A percentile compares a stretch with the other conserved stretches of the same genome.
phyloP scores from a whole-genome alignment of 1,284 basidiomycete species.

The Austroboletus rostrupii region DNA sequence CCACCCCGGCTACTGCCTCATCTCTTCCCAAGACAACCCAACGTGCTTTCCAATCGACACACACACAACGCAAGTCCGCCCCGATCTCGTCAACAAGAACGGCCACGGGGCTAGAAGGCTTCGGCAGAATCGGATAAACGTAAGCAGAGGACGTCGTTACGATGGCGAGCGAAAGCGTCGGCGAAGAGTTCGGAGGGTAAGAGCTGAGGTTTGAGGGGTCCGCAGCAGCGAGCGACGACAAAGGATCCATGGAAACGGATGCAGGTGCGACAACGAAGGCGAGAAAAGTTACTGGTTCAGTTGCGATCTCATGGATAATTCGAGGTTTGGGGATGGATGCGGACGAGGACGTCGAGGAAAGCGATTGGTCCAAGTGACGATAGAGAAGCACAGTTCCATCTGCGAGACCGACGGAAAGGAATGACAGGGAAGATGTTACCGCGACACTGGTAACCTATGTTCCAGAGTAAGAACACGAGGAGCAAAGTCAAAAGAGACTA shows the following conservation, averaged over 20 bases:
- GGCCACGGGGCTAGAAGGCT: conserved; percentile 65
- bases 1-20: conserved; percentile 89
- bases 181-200: conserved; percentile 12
- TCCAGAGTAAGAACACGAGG: conserved; percentile 1
- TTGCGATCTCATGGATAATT: conserved; percentile 71
- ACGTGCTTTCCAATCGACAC: conserved; percentile 66
- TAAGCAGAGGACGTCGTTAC: conserved; percentile 84
- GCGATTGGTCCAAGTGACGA: conserved; percentile 85
- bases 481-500: conserved; percentile 18
- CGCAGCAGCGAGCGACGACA: conserved; percentile 3
- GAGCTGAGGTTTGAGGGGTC: conserved; percentile 5
- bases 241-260: conserved; percentile 25
- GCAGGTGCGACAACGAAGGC: conserved; percentile 72
- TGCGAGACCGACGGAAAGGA: conserved; percentile 87
- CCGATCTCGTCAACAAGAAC: conserved; percentile 84
- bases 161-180: conserved; percentile 73
- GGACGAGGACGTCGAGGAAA: conserved; percentile 63
- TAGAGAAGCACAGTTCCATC: conserved; percentile 95
- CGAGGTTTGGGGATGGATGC: conserved; percentile 78
- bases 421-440: conserved; percentile 75
- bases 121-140: conserved; percentile 73
- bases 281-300: conserved; percentile 88
- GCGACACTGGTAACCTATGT: conserved; percentile 77
- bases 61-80: conserved; percentile 78
- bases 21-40: conserved; percentile 87